These are phyloP conservation scores for Penicillium sclerotigenum DNA, from an alignment of 2,329 filamentous ascomycete species.

Conservation along the genomic window DNA sequence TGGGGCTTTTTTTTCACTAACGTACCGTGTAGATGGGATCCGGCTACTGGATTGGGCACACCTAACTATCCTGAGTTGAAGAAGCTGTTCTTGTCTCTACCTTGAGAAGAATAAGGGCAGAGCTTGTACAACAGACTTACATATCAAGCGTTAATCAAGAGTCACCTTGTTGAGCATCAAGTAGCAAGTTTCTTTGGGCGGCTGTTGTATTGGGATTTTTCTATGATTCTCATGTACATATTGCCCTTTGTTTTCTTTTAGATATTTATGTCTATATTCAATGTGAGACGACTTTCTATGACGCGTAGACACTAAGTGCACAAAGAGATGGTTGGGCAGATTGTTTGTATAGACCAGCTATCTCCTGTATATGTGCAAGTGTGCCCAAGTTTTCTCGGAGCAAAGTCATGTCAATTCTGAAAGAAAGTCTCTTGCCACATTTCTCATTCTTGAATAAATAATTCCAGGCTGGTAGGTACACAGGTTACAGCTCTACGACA, in stretches of 20 bases:
- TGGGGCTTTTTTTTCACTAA: not conserved
- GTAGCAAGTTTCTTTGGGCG: not conserved
- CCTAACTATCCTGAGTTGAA: slow-evolving; percentile 33
- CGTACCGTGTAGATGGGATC: slow-evolving; percentile 25
- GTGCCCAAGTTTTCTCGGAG: not conserved
- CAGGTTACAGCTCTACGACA: not conserved
- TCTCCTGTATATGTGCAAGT: too few relatives aligned
- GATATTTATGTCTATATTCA: not conserved
- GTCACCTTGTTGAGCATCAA: not conserved
- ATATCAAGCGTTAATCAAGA: not conserved
- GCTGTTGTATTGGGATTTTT: not conserved
- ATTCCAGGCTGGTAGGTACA: not conserved
- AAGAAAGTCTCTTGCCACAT: not conserved
- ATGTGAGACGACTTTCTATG: not conserved
- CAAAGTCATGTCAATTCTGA: not conserved
- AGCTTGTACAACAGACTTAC: not conserved
- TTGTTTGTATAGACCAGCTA: not conserved
- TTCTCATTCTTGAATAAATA: not conserved
- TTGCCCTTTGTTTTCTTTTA: not conserved
- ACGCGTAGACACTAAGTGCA: not conserved
- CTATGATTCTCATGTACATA: not conserved
- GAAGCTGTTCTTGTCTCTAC: slow-evolving; percentile 28
- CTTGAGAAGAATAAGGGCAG: slow-evolving; percentile 3
- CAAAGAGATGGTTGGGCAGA: not conserved
- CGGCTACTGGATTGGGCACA: slow-evolving; percentile 32